Evolutionary conservation across 2,329 filamentous ascomycete genomes (phyloP).

Genomic region (Sphaerulina populicola): DNA sequence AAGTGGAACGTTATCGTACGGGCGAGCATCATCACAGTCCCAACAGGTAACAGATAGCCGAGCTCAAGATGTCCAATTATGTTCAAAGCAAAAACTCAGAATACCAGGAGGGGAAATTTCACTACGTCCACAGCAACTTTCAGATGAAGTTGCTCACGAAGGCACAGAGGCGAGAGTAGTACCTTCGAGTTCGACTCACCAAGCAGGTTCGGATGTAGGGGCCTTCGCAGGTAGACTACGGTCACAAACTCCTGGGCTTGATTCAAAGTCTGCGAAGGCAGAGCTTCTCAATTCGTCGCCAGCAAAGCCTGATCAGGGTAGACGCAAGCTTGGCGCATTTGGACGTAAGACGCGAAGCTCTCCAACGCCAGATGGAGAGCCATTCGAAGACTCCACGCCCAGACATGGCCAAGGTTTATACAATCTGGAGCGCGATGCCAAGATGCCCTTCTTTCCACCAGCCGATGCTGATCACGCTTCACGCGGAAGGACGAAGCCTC

Average conservation of each 20-base stretch:
- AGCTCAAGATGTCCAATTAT: background rate
- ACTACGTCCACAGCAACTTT: background rate
- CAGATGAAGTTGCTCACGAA: too few species aligned
- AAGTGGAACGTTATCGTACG: slow-evolving; percentile 1
- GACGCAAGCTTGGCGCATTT: slow-evolving; percentile 5
- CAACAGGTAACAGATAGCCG: background rate
- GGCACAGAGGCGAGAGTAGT: too few species aligned
- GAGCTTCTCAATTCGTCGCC: background rate
- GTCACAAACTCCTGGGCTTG: background rate
- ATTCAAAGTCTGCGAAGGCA: background rate
- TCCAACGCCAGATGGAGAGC: background rate
- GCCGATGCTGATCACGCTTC: background rate
- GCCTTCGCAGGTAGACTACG: slow-evolving; percentile 1
- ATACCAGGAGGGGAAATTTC: background rate
- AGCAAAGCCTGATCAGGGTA: background rate
- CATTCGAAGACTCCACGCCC: background rate
- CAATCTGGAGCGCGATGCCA: background rate
- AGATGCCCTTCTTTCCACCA: background rate
- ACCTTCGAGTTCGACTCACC: too few species aligned
- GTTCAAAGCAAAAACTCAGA: background rate
- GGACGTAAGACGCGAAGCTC: slow-evolving; percentile 1
- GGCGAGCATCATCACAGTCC: background rate
- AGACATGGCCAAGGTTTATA: background rate
- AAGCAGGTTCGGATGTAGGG: background rate
- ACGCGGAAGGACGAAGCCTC: background rate